A percentile compares a stretch with the other conserved stretches of the same genome.
phyloP scores from a whole-genome alignment of 495 filamentous ascomycete species.

The Neurospora hispaniola region DNA sequence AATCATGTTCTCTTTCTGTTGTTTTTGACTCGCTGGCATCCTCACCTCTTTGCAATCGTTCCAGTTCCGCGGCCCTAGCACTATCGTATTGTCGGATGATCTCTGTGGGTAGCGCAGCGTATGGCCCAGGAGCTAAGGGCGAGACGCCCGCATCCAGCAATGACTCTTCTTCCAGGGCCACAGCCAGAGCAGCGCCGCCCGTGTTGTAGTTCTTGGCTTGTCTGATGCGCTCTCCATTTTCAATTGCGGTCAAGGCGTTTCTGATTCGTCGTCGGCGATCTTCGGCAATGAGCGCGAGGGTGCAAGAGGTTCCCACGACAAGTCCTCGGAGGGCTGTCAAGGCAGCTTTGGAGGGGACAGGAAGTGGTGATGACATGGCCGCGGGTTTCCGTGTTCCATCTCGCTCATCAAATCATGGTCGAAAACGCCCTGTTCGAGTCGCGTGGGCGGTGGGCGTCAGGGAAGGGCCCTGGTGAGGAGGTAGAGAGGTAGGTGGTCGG shows the following conservation, averaged over 20 bases:
- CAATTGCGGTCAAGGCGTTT: conserved; percentile 29
- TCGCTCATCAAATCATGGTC: conserved; percentile 16
- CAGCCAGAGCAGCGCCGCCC: conserved; percentile 20
- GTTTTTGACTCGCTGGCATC: neutral
- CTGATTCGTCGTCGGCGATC: conserved; percentile 42
- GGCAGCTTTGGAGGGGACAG: conserved; percentile 44
- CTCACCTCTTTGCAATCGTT: neutral
- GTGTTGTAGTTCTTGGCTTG: conserved; percentile 30
- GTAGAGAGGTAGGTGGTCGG: neutral
- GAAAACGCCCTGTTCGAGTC: neutral
- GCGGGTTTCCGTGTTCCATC: conserved; percentile 12
- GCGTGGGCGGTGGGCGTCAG: neutral
- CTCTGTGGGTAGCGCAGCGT: neutral
- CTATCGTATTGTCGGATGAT: neutral
- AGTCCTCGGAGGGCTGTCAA: conserved; percentile 42
- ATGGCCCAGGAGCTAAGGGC: conserved; percentile 10
- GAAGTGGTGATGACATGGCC: conserved; percentile 33
- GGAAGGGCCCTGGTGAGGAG: neutral
- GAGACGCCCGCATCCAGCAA: conserved; percentile 10
- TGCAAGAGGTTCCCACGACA: conserved; percentile 42
- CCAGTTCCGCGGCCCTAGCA: neutral
- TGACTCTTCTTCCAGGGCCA: conserved; percentile 40
- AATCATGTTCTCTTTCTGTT: neutral
- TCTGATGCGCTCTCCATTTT: conserved; percentile 38
- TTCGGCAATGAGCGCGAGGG: conserved; percentile 41